Percentiles rank a stretch among this genome's conserved stretches.
Evolutionary conservation across 1,139 yeast species (phyloP).

Genomic region (Debaryomyces udenii): DNA sequence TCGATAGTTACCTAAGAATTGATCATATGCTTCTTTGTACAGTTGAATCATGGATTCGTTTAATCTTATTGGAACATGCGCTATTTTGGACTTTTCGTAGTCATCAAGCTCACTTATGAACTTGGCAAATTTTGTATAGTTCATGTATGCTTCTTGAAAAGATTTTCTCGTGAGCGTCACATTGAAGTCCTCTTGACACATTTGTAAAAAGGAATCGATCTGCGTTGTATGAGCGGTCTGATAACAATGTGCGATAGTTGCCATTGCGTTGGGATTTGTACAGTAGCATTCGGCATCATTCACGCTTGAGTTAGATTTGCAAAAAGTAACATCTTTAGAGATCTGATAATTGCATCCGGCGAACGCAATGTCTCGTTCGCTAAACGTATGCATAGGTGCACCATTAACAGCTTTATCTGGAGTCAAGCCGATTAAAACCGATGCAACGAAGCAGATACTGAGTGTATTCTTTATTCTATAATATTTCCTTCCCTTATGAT

Average conservation of each 20-base stretch:
- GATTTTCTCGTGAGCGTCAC: slow-evolving; percentile 30
- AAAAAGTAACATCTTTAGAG: slow-evolving; percentile 26
- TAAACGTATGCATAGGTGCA: slow-evolving; percentile 40
- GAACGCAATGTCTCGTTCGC: slow-evolving; percentile 33
- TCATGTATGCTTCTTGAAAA: slow-evolving; percentile 36
- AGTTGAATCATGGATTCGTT: slow-evolving; percentile 25
- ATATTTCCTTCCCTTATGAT: slow-evolving; percentile 14
- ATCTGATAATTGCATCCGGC: slow-evolving; percentile 37
- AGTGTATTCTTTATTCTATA: slow-evolving; percentile 18
- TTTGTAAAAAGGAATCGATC: slow-evolving; percentile 27
- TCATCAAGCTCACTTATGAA: slow-evolving; percentile 22
- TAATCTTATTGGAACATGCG: slow-evolving; percentile 30
- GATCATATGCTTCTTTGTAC: slow-evolving; percentile 19
- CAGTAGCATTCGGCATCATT: slow-evolving; percentile 29
- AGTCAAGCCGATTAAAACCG: slow-evolving; percentile 28
- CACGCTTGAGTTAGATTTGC: slow-evolving; percentile 18
- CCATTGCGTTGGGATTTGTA: slow-evolving; percentile 35
- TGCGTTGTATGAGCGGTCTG: slow-evolving; percentile 25
- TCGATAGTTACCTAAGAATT: slow-evolving; percentile 45
- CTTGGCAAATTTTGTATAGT: slow-evolving; percentile 41
- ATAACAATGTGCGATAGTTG: slow-evolving; percentile 47
- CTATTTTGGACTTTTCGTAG: slow-evolving; percentile 24
- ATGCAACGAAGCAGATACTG: slow-evolving; percentile 22
- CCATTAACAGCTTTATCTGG: slow-evolving; percentile 37
- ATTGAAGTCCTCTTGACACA: slow-evolving; percentile 31